Base-by-base conservation (phyloP, 768 basidiomycete genomes). In the Agrocybe praecox region DNA sequence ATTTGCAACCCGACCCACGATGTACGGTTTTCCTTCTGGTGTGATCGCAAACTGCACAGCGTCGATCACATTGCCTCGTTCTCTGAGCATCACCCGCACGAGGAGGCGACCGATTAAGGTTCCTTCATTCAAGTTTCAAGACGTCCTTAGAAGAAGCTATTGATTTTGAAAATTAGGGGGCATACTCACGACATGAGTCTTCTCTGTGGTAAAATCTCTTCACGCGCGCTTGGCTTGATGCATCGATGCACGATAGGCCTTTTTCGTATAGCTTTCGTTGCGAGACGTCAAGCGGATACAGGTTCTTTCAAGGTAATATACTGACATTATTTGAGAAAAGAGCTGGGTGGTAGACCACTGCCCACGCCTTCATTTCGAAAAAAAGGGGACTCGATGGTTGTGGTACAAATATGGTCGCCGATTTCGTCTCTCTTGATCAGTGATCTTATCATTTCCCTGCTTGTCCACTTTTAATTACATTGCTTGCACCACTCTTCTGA, bases 61-160 rank as follows among this genome's bases (percentile, higher is more conserved):
- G 18, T 72, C 67, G 42, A 72, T 70, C 15, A 76, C 58, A 6
- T 89, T 64, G 18, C 87, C 89, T 46, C 77, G 81, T 62, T 85
- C 79, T 58, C 76, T 76, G 46, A 91, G 79, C 61, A 90, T 73
- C 53, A 80, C 74, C n/a, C 87, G 80, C 49, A 87, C 82, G 2
- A 94, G 80, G 40, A 94, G 78, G n/a, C 84, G 79, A 18, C 92
- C 92, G 58, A 94, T 82, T 33, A 94, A 74, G 14, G 86, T 87
- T 49, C 92, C 92, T 94, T 59, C 52, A 26, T 53, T 51, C 49
- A 32, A 49, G 32, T 47, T 48, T 34, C 42, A 18, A 46, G 11
- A 48, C n/a, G n/a, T 26, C 44, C 24, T 34, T 23, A 40, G 40
- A 32, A 22, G 3, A 19, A 6, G 12, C 14, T 23, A 52, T 9